Percentiles rank a stretch among this genome's conserved stretches.
These are phyloP conservation scores for Medicago ruthenica DNA, from an alignment of 306 rosid species.

Conservation along the genomic window DNA sequence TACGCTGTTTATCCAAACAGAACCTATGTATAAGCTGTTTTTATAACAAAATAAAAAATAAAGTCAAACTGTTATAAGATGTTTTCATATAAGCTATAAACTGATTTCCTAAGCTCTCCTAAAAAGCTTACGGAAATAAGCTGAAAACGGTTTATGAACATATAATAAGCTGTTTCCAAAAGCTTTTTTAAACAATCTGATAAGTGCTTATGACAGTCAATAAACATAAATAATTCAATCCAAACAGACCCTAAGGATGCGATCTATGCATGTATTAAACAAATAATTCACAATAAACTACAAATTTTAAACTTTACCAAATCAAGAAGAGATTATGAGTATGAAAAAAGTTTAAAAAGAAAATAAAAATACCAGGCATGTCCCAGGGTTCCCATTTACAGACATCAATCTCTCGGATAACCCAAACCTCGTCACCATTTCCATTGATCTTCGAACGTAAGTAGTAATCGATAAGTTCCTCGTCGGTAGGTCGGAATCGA, in stretches of 20 bases:
- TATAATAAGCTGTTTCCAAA: background rate
- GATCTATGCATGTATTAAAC: background rate
- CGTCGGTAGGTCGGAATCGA: conserved; percentile 88
- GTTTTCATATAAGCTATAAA: background rate
- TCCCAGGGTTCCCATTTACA: conserved; percentile 99
- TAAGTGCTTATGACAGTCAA: background rate
- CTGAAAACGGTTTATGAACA: background rate
- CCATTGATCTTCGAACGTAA: conserved; percentile 85
- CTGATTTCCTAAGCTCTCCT: background rate
- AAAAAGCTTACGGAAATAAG: background rate
- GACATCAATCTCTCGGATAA: conserved; percentile 90
- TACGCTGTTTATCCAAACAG: too few relatives aligned
- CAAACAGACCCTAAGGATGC: background rate
- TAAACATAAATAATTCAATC: background rate
- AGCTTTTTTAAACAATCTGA: background rate
- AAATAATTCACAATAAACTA: background rate
- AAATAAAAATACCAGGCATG: conserved; percentile 68
- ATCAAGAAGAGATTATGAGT: background rate
- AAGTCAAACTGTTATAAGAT: background rate
- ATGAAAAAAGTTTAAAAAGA: background rate
- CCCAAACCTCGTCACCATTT: conserved; percentile 64
- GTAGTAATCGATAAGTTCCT: conserved; percentile 80
- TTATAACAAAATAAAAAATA: background rate
- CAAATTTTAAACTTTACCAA: conserved; percentile 26
- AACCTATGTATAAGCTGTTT: background rate